Base-by-base conservation (phyloP, 2,329 filamentous ascomycete species). In the Acrodontium crateriforme region DNA sequence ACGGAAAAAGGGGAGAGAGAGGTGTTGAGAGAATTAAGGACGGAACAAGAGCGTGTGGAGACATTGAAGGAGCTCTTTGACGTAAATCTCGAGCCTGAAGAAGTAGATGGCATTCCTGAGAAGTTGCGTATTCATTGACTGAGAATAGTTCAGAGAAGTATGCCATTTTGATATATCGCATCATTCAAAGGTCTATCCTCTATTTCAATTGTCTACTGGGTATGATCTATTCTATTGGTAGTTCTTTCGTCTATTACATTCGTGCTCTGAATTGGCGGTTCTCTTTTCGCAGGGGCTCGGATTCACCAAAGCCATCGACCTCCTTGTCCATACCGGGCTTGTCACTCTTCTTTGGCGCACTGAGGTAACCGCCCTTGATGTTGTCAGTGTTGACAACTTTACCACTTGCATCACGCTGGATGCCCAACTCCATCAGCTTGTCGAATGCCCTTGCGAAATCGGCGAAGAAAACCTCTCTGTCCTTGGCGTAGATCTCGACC, bases 391-490 rank as follows among this genome's bases (percentile, higher is more conserved):
- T 74, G 17, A 59, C 47, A 20, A 76, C 53, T 6, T 47, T 56
- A 0, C 67, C 71, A 6, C 56, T 45, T 7, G 46, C 61, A 42
- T 75, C 70, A 21, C 71, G 57, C 26, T 50, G 42, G 31, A 76
- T 71, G 1, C 71, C 71, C 36, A 76, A 47, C 50, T 75, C 71
- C 28, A 75, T 42, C 47, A 76, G 42, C 52, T 74, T 74, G 8
- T 58, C 62, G 46, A 75, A 75, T 1, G 61, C 71, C 32, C 59
- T 60, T 9, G 60, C 45, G 41, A 76, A 76, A 44, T 75, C 62
- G 24, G 59, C 59, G 41, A 73, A 76, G 55, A 76, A 75, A 24
- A 61, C 35, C 0, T 74, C 69, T 49, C 72, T 72, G 41, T 76
- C 69, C 27, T 62, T 53, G 3, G 70, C 69, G 43, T 75, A 76